phyloP scores from a whole-genome alignment of 768 basidiomycete genomes.

The Hericium coralloides region DNA sequence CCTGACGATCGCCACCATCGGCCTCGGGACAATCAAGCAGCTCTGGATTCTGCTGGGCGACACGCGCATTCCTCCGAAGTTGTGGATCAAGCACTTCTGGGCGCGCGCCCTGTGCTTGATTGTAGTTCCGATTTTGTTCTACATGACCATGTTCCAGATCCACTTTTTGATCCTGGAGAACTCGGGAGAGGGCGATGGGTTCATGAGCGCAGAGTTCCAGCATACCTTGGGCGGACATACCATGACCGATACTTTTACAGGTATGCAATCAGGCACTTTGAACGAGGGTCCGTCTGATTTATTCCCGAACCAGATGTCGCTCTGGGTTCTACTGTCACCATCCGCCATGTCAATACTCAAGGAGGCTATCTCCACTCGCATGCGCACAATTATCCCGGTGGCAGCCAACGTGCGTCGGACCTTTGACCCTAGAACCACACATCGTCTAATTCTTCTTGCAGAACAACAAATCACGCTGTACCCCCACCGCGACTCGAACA shows the following conservation, averaged over 20 bases:
- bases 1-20: slow-evolving; percentile 94
- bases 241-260: slow-evolving; percentile 91
- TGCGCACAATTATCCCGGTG: slow-evolving; percentile 78
- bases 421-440: slow-evolving; percentile 1
- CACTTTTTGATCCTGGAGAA: slow-evolving; percentile 86
- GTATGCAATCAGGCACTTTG: slow-evolving; percentile 30
- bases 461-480: slow-evolving; percentile 99
- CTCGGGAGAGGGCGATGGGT: slow-evolving; percentile 95
- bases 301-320: slow-evolving; percentile 56
- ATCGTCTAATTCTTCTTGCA: slow-evolving; percentile 22
- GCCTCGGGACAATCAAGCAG: slow-evolving; percentile 73
- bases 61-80: slow-evolving; percentile 59
- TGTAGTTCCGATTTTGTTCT: slow-evolving; percentile 73
- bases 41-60: slow-evolving; percentile 91
- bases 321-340: slow-evolving; percentile 70
- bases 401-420: slow-evolving; percentile 68
- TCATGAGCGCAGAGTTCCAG: slow-evolving; percentile 99
- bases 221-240: slow-evolving; percentile 84
- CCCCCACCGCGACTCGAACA: slow-evolving; percentile 96
- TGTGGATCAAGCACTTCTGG: slow-evolving; percentile 78
- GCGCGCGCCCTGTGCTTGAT: slow-evolving; percentile 91
- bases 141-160: slow-evolving; percentile 95
- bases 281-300: neutral
- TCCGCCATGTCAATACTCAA: slow-evolving; percentile 93
- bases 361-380: slow-evolving; percentile 99